Conservation (phyloP, 2,329 filamentous ascomycete species). For the Alternaria sp. region DNA sequence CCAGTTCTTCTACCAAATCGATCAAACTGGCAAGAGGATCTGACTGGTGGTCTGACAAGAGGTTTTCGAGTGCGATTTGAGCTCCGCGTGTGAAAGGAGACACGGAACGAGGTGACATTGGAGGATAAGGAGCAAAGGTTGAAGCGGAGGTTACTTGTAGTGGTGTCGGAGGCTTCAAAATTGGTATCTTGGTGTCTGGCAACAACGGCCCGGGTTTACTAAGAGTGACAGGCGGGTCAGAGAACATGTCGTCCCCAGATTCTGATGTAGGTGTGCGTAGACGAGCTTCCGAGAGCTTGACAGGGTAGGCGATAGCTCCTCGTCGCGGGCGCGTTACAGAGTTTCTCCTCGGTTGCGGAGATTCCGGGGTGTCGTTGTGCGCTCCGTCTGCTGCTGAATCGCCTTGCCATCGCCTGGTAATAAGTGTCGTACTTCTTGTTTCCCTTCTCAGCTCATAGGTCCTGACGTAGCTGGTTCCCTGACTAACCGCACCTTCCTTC, state of each 20-base stretch:
- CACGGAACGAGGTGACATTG: neutral
- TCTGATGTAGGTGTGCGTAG: neutral
- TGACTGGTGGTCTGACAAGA: slow-evolving; percentile 1
- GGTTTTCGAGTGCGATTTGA: slow-evolving; percentile 14
- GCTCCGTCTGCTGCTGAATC: neutral
- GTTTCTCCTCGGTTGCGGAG: neutral
- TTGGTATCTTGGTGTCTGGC: neutral
- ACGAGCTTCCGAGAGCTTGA: neutral
- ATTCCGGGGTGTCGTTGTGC: neutral
- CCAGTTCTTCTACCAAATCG: slow-evolving; percentile 1
- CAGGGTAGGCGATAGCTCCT: neutral
- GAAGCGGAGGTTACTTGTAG: neutral
- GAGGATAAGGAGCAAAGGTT: neutral
- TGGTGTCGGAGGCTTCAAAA: neutral
- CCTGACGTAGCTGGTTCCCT: fast-evolving
- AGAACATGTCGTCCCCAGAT: neutral
- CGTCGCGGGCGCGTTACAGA: neutral
- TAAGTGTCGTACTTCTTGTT: neutral
- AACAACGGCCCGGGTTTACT: neutral
- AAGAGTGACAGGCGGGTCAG: neutral
- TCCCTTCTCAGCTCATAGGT: neutral
- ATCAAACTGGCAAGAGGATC: neutral
- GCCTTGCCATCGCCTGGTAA: neutral
- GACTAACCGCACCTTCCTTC: neutral
- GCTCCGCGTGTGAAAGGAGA: slow-evolving; percentile 14